phyloP scores from a whole-genome alignment of 179 eudicot genomes.

The Silene coronaria region DNA sequence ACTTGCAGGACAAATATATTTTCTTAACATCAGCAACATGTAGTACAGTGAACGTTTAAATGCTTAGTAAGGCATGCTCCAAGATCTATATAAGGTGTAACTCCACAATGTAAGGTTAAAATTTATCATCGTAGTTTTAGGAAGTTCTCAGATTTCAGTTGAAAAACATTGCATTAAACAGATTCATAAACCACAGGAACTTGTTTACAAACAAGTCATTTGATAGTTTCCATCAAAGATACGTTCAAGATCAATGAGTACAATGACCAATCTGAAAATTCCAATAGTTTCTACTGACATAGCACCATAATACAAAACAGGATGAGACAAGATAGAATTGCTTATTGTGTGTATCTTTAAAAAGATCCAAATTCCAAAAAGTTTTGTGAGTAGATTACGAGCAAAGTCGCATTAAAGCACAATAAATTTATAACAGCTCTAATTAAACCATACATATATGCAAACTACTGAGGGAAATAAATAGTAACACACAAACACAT shows the following conservation, averaged over 20 bases:
- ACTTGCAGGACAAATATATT: neutral
- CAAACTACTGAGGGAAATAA: constrained; percentile 3
- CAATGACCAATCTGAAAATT: neutral
- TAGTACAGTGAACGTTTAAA: neutral
- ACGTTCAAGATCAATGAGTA: neutral
- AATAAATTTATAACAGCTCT: neutral
- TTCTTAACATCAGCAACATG: neutral
- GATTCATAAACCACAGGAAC: neutral
- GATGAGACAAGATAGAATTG: neutral
- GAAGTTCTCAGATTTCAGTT: neutral
- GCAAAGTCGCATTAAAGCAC: neutral
- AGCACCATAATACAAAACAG: neutral
- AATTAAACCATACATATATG: neutral
- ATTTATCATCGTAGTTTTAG: neutral
- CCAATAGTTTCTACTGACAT: neutral
- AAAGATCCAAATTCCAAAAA: neutral
- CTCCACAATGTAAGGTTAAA: neutral
- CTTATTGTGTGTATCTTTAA: neutral
- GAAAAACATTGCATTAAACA: neutral
- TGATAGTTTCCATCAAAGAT: neutral
- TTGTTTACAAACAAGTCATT: neutral
- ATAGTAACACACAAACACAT: neutral
- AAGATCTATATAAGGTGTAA: neutral
- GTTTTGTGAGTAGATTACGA: neutral
- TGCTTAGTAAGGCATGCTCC: neutral